Evolutionary conservation across 2,329 filamentous ascomycete species (phyloP).

Genomic region (Penicillium hordei): DNA sequence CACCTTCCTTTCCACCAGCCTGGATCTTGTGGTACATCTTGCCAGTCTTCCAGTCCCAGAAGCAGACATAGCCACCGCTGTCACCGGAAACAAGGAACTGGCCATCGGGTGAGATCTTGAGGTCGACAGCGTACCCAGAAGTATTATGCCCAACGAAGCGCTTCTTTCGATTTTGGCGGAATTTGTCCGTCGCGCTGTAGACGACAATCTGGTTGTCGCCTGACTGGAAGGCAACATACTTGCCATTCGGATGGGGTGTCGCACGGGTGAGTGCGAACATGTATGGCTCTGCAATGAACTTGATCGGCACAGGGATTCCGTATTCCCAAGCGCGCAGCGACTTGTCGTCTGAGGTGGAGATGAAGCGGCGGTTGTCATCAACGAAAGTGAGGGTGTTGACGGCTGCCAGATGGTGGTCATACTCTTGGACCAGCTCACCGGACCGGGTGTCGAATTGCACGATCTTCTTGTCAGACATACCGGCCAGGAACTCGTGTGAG

Average conservation of each 20-base stretch:
- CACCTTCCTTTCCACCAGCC: constrained; percentile 66
- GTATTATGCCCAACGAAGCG: constrained; percentile 94
- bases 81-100: constrained; percentile 88
- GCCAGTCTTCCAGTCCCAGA: constrained; percentile 99
- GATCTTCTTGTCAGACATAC: constrained; percentile 99
- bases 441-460: constrained; percentile 90
- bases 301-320: constrained; percentile 96
- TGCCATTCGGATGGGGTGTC: constrained; percentile 79
- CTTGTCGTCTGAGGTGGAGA: constrained; percentile 97
- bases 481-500: constrained; percentile 86
- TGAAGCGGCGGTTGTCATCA: constrained; percentile 90
- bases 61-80: constrained; percentile 83
- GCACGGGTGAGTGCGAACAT: constrained; percentile 96
- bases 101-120: constrained; percentile 85
- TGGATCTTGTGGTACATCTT: constrained; percentile 98
- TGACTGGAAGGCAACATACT: constrained; percentile 91
- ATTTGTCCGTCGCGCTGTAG: constrained; percentile 91
- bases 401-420: constrained; percentile 96
- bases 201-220: constrained; percentile 97
- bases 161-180: constrained; percentile 97
- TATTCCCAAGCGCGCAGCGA: constrained; percentile 97
- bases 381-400: constrained; percentile 98
- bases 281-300: constrained; percentile 94
- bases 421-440: constrained; percentile 86
- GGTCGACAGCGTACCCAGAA: constrained; percentile 86